Percentiles rank a stretch among this genome's conserved stretches.
Evolutionary conservation across 495 filamentous ascomycete species (phyloP).

Genomic region (Trichodelitschia bisporula): DNA sequence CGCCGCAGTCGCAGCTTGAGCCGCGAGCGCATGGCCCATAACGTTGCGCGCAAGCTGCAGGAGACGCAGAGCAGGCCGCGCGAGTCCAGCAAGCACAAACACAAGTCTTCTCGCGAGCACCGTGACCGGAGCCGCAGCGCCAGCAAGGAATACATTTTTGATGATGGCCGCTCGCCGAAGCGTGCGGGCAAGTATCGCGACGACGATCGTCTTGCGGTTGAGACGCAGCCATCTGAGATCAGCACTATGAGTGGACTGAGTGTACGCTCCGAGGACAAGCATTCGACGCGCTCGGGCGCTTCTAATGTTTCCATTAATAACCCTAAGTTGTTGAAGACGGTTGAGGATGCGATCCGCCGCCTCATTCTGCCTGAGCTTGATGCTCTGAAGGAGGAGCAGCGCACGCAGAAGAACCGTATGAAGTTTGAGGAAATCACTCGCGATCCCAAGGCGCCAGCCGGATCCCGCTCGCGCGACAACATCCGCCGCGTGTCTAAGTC

Average conservation of each 20-base stretch:
- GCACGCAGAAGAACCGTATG: constrained; percentile 28
- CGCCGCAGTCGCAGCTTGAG: constrained; percentile 50
- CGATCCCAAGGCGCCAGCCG: constrained; percentile 33
- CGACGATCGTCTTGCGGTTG: constrained; percentile 15
- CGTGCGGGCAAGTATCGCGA: constrained; percentile 29
- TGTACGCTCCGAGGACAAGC: constrained; percentile 43
- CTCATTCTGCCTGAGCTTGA: constrained; percentile 82
- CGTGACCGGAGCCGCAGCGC: too few relatives aligned
- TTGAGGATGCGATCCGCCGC: constrained; percentile 85
- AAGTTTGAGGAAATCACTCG: constrained; percentile 28
- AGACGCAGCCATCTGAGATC: constrained; percentile 32
- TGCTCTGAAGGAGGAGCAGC: constrained; percentile 73
- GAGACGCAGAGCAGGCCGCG: constrained; percentile 20
- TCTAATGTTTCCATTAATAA: constrained; percentile 81
- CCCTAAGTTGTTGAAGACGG: constrained; percentile 78
- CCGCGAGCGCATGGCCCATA: constrained; percentile 44
- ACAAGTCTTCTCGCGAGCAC: not conserved
- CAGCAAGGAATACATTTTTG: constrained; percentile 36
- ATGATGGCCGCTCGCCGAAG: constrained; percentile 26
- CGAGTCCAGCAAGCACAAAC: constrained; percentile 14
- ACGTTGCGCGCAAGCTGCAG: constrained; percentile 38
- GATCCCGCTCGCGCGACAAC: constrained; percentile 31
- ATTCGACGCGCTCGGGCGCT: constrained; percentile 49
- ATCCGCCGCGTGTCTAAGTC: constrained; percentile 37
- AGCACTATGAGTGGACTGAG: constrained; percentile 33